Base-by-base conservation (phyloP, 345 rosid species). In the Camelina sativa region DNA sequence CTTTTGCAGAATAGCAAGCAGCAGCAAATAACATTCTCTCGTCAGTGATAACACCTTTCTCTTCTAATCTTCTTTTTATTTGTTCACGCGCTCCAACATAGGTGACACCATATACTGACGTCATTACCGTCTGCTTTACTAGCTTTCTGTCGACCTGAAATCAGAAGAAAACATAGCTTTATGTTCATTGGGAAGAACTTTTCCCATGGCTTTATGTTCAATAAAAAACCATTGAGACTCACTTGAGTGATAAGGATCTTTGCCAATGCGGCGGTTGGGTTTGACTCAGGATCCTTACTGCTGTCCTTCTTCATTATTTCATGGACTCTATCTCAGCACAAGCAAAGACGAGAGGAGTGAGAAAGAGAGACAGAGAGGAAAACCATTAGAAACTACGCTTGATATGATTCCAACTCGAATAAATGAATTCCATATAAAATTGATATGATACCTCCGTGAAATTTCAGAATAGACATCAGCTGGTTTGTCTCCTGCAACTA, bases 101-200 rank as follows among this genome's bases (percentile, higher is more conserved):
- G 53, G 99, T 95, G 62, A 95, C 99, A 73, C 98, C 99, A 89
- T 95, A 95, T 43, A 95, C 99, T 73, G 99, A 95, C 65, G 99
- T 95, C 99, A 95, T 95, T 76, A 95, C 99, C 0, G 99, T 95
- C 77, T 95, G 99, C 73, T 92, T 92, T 52, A 95, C 97, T 76
- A 95, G 77, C 82, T 92, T 95, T 62, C 97, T 78, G 80, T 95
- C 97, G 41, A 95, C 97, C 99, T 95, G 90, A 80, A 84, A 81
- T 58, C 48, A 79, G 48, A 64, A 70, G 75, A 72, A 81, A 43
- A 59, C 62, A 67, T 46, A 74, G 72, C 13, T 54, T n/a, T n/a
- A n/a, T n/a, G n/a, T n/a, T 51, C 63, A 28, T 6, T 8, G 0
- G 9, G 40, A 22, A 34, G 4, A 50, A 12, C 23, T 32, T 54